Conservation (phyloP, 306 rosid genomes). For the Citrullus colocynthis region DNA sequence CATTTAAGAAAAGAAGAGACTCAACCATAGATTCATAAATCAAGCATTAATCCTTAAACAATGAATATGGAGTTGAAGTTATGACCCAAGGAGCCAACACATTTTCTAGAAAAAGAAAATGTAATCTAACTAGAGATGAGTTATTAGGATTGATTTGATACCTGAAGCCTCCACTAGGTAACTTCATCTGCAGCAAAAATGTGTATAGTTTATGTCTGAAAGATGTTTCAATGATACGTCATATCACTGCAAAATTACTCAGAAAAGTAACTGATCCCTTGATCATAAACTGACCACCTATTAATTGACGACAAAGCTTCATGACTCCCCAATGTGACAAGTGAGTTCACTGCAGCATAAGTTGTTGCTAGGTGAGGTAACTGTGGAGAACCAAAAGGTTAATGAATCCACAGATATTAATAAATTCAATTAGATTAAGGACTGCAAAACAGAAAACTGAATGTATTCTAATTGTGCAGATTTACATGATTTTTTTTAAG, state of each 20-base stretch:
- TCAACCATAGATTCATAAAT: background rate
- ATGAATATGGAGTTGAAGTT: background rate
- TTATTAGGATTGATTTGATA: constrained; percentile 6
- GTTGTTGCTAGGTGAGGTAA: constrained; percentile 96
- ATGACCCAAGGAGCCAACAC: background rate
- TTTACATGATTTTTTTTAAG: background rate
- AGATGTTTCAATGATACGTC: constrained; percentile 12
- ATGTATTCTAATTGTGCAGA: background rate
- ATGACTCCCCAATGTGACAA: constrained; percentile 64
- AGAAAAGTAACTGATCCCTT: constrained; percentile 12
- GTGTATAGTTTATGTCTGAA: constrained; percentile 47
- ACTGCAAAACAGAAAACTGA: background rate
- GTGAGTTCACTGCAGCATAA: constrained; percentile 85
- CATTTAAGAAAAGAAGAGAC: background rate
- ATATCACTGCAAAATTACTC: constrained; percentile 11
- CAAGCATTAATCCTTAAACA: background rate
- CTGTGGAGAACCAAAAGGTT: constrained; percentile 26
- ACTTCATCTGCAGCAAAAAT: constrained; percentile 69
- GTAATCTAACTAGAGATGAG: background rate
- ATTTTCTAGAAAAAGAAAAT: background rate
- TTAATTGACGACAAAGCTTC: constrained; percentile 69
- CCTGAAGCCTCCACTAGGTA: constrained; percentile 83
- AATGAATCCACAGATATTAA: background rate
- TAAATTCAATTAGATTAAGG: background rate
- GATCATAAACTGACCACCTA: constrained; percentile 61